These are phyloP conservation scores for Fusarium nelsonii DNA, from an alignment of 2,329 filamentous ascomycete genomes.

Conservation along the genomic window DNA sequence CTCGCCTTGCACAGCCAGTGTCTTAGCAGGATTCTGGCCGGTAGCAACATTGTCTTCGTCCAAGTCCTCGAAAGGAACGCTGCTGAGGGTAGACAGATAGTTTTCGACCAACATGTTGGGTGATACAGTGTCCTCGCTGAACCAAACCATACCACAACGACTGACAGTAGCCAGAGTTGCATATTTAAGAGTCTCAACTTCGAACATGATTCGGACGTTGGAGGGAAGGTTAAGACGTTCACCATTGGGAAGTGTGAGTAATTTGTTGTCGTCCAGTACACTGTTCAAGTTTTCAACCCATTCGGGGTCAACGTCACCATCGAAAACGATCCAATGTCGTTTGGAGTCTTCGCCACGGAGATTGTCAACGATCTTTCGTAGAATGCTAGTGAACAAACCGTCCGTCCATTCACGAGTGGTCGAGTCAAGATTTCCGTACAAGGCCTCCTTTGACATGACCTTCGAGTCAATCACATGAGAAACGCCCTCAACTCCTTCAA, in stretches of 20 bases:
- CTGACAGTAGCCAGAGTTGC: slow-evolving; percentile 98
- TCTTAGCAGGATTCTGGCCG: slow-evolving; percentile 81
- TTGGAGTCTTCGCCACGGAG: slow-evolving; percentile 96
- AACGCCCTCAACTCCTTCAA: slow-evolving; percentile 92
- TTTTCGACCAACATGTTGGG: slow-evolving; percentile 92
- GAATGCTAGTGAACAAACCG: slow-evolving; percentile 95
- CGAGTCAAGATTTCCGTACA: slow-evolving; percentile 95
- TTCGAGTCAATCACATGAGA: slow-evolving; percentile 99
- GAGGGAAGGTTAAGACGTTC: slow-evolving; percentile 94
- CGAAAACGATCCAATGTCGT: slow-evolving; percentile 99
- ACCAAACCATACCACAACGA: slow-evolving; percentile 99
- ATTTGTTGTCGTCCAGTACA: slow-evolving; percentile 98
- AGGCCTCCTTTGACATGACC: slow-evolving; percentile 98
- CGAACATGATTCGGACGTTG: slow-evolving; percentile 99
- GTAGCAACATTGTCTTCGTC: slow-evolving; percentile 89
- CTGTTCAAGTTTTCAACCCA: slow-evolving; percentile 99
- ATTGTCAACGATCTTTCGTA: slow-evolving; percentile 99
- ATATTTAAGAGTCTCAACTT: slow-evolving; percentile 97
- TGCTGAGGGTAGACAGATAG: slow-evolving; percentile 86
- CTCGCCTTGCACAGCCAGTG: slow-evolving; percentile 80
- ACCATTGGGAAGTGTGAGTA: slow-evolving; percentile 95
- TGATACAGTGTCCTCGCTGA: slow-evolving; percentile 97
- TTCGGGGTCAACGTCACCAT: slow-evolving; percentile 98
- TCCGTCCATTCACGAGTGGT: slow-evolving; percentile 99
- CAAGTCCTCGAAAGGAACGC: slow-evolving; percentile 90